phyloP scores from a whole-genome alignment of 495 filamentous ascomycete genomes.

The Penicillium longicatenatum region DNA sequence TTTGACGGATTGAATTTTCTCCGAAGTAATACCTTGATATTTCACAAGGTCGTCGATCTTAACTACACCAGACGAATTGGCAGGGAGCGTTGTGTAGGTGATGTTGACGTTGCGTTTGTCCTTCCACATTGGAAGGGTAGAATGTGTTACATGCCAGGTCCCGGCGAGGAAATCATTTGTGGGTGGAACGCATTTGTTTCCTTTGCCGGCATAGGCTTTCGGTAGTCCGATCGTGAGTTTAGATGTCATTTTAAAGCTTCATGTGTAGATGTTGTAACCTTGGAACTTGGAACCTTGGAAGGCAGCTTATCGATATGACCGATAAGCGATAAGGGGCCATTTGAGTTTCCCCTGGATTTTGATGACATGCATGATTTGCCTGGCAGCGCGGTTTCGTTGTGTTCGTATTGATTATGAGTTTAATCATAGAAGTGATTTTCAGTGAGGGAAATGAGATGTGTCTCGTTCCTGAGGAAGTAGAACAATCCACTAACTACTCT shows the following conservation, averaged over 20 bases:
- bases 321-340: background rate
- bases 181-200: slow-evolving; percentile 47
- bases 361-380: background rate
- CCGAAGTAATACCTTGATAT: slow-evolving; percentile 55
- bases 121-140: slow-evolving; percentile 75
- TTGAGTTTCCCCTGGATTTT: background rate
- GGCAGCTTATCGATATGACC: background rate
- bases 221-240: slow-evolving; percentile 18
- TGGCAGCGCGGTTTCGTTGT: too few species aligned
- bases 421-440: too few species aligned
- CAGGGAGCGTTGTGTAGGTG: slow-evolving; percentile 59
- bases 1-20: slow-evolving; percentile 57
- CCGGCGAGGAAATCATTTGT: slow-evolving; percentile 60
- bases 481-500: too few species aligned
- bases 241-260: slow-evolving; percentile 13
- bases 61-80: slow-evolving; percentile 17
- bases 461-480: too few species aligned
- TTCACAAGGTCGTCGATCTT: slow-evolving; percentile 68
- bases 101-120: slow-evolving; percentile 69
- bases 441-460: too few species aligned
- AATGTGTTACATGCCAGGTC: slow-evolving; percentile 70
- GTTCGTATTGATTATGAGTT: too few species aligned
- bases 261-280: background rate
- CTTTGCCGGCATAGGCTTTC: slow-evolving; percentile 14
- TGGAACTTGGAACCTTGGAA: background rate